These are phyloP conservation scores for Croton laevigatus DNA, from an alignment of 441 rosid genomes.

Conservation along the genomic window DNA sequence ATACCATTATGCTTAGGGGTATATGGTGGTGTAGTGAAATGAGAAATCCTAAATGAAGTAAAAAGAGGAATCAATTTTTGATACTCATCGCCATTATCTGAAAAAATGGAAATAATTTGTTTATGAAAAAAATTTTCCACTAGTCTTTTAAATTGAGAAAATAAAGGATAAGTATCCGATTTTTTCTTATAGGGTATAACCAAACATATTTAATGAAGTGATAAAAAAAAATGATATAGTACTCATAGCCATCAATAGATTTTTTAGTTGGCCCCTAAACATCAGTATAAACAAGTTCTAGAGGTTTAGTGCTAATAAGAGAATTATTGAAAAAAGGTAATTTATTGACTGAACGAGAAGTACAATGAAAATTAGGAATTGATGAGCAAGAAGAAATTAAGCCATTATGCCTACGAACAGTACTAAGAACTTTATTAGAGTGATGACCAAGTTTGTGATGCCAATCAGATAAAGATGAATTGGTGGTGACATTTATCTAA, in stretches of 20 bases:
- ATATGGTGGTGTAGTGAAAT: not conserved
- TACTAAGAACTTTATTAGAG: not conserved
- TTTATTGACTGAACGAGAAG: not conserved
- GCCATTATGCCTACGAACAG: not conserved
- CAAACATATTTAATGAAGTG: no score
- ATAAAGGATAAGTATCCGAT: not conserved
- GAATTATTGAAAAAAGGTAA: not conserved
- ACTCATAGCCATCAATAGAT: no score
- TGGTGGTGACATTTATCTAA: not conserved
- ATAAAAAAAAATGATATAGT: no score
- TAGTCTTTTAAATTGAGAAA: not conserved
- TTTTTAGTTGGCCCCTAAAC: no score
- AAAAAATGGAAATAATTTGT: not conserved
- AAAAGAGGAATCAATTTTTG: not conserved
- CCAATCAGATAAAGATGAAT: not conserved
- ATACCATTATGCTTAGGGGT: not conserved
- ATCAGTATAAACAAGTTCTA: no score
- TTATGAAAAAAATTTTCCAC: not conserved
- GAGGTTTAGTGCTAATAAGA: no score
- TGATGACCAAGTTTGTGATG: not conserved
- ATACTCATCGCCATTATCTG: not conserved
- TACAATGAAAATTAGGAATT: not conserved
- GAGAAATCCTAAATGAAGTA: not conserved
- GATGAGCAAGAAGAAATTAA: not conserved
- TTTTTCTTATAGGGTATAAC: not conserved